These are phyloP conservation scores for Fomitopsis palustris DNA, from an alignment of 1,284 basidiomycete species.

Conservation along the genomic window DNA sequence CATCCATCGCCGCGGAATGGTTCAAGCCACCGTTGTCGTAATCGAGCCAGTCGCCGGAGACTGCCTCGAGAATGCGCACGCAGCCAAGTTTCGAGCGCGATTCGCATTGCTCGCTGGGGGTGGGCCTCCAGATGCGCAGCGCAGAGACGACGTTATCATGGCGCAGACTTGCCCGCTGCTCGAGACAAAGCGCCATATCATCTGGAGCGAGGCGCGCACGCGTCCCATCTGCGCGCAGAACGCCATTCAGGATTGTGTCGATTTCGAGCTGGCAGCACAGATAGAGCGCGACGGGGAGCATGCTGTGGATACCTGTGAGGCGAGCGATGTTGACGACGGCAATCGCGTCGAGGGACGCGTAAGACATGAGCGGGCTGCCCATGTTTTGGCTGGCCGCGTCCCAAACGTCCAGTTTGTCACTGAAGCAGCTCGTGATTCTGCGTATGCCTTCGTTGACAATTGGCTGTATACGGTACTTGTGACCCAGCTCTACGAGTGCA, in stretches of 20 bases:
- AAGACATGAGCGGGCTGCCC: too few relatives aligned
- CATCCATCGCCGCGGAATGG: neutral
- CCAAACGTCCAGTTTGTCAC: too few relatives aligned
- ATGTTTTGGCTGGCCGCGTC: too few relatives aligned
- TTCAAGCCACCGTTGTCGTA: neutral
- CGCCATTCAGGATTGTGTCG: neutral
- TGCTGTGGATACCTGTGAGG: neutral
- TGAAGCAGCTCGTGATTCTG: too few relatives aligned
- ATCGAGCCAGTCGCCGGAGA: neutral
- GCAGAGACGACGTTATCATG: neutral
- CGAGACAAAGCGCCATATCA: neutral
- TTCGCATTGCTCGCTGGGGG: neutral
- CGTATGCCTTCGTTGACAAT: too few relatives aligned
- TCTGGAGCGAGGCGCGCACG: neutral
- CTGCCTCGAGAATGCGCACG: neutral
- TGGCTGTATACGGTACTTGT: too few relatives aligned
- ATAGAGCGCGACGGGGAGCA: neutral
- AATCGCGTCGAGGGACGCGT: too few relatives aligned
- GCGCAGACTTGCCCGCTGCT: neutral
- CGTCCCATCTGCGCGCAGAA: neutral
- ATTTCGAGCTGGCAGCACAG: neutral
- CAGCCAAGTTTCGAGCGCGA: neutral
- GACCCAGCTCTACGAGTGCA: too few relatives aligned
- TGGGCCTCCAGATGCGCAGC: neutral
- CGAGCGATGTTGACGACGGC: too few relatives aligned